Evolutionary conservation across 441 rosid genomes (phyloP), one percentile per base, ranked within the genome.

Genomic region (Gossypium schwendimanii): DNA sequence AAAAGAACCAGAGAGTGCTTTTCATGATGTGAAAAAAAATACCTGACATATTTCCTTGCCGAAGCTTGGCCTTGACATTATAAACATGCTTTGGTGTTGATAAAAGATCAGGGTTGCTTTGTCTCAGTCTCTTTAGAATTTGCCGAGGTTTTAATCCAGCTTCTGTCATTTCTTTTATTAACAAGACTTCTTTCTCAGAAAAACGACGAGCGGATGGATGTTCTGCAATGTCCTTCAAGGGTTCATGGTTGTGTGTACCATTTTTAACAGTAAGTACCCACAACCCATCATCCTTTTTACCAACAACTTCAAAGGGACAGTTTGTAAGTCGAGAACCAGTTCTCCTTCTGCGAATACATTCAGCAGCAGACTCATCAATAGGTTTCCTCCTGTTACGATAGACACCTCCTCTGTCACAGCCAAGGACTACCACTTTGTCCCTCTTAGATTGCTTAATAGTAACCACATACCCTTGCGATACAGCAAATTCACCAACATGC

Each of bases 61-160:
- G 84, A 23, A 85, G 80, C 79, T 85, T 85, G 31, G 88, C 88
- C 74, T 82, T 85, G 65, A 85, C 80, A 77, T 85, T 82, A 77
- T 85, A 85, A 62, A 85, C 86, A 75, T 85, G 86, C 79, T 82
- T 85, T 79, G 86, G 83, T 69, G 88, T 85, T 0, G 88, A 85
- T 71, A 74, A 67, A 73, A 85, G 80, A 15, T 83, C 81, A 58
- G 88, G 88, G 52, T 85, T 85, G 81, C 79, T 81, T 69, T 85
- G 88, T 72, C 81, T 77, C 69, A 85, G 74, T 74, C 86, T 72
- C 77, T 82, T 85, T 47, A 85, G 64, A 69, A 85, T 82, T 71
- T 82, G 88, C 54, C 86, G 83, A 75, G 88, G 88, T 73, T 85
- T 85, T 57, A 85, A 21, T 65, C 88, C 86, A 45, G 86, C 84